phyloP scores from a whole-genome alignment of 805 yeast species.

The Saccharomycopsis fermentans region DNA sequence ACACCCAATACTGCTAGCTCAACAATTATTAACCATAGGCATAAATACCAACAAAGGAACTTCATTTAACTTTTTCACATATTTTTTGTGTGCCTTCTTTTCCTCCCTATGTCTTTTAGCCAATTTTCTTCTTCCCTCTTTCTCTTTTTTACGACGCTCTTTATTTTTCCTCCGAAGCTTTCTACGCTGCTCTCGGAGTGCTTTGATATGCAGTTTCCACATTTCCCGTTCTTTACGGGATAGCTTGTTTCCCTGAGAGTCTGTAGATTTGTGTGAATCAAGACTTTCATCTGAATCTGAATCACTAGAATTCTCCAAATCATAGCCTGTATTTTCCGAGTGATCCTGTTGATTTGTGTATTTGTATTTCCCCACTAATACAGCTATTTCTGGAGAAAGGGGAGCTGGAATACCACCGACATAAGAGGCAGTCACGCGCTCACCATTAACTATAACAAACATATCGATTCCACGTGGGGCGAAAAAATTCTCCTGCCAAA shows the following conservation, averaged over 20 bases:
- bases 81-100: background rate
- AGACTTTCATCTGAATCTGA: background rate
- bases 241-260: background rate
- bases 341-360: background rate
- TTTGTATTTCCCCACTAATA: background rate
- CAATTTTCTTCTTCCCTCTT: background rate
- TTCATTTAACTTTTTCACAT: background rate
- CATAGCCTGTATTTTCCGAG: background rate
- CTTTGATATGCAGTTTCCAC: background rate
- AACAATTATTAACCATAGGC: background rate
- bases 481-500: background rate
- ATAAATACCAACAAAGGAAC: background rate
- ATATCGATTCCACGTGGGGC: background rate
- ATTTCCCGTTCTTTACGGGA: background rate
- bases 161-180: background rate
- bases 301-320: background rate
- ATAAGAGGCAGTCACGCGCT: background rate
- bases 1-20: no score
- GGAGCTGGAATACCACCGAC: background rate
- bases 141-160: background rate
- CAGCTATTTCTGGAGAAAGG: background rate
- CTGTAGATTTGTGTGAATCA: background rate
- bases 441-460: background rate
- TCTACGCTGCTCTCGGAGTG: background rate
- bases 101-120: background rate